Conservation (phyloP, 352 stramenopile species). For the Pythium insidiosum region DNA sequence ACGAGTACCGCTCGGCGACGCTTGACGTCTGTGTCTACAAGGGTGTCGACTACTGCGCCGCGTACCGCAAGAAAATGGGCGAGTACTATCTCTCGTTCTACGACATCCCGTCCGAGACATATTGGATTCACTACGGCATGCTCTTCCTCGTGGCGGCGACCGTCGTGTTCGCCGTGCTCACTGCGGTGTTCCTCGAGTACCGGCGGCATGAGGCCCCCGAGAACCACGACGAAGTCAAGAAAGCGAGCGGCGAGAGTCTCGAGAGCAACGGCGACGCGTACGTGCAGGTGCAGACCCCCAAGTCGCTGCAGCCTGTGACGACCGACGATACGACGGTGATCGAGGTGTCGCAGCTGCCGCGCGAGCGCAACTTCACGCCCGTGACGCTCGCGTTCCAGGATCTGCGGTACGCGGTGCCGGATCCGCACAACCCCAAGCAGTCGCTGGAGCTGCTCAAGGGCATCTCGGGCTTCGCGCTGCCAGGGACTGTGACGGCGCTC, state of each 20-base stretch:
- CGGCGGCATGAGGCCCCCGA: constrained; percentile 14
- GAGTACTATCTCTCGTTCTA: constrained; percentile 19
- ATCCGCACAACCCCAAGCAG: constrained; percentile 14
- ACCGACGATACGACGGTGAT: no score
- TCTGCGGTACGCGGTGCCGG: constrained; percentile 19
- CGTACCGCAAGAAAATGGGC: constrained; percentile 14
- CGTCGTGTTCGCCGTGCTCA: constrained; percentile 17
- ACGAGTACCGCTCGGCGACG: constrained; percentile 15
- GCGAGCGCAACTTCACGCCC: constrained; percentile 14
- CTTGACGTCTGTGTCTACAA: constrained; percentile 17
- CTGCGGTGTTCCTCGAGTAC: constrained; percentile 18
- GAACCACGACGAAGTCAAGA: constrained; percentile 14
- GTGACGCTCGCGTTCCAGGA: constrained; percentile 22
- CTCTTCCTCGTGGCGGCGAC: constrained; percentile 11
- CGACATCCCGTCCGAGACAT: constrained; percentile 14
- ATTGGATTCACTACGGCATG: constrained; percentile 20
- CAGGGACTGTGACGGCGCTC: constrained; percentile 26
- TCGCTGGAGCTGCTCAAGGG: constrained; percentile 27
- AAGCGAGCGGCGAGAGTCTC: no score
- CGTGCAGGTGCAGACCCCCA: no score
- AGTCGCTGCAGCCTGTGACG: constrained; percentile 6
- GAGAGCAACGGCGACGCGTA: no score
- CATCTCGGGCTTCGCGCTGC: constrained; percentile 17
- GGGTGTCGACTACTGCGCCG: constrained; percentile 13
- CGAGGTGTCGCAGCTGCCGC: background rate